Percentiles rank a stretch among this genome's conserved stretches.
These are phyloP conservation scores for Fusarium duplospermum DNA, from an alignment of 2,329 filamentous ascomycete species.

Conservation along the genomic window DNA sequence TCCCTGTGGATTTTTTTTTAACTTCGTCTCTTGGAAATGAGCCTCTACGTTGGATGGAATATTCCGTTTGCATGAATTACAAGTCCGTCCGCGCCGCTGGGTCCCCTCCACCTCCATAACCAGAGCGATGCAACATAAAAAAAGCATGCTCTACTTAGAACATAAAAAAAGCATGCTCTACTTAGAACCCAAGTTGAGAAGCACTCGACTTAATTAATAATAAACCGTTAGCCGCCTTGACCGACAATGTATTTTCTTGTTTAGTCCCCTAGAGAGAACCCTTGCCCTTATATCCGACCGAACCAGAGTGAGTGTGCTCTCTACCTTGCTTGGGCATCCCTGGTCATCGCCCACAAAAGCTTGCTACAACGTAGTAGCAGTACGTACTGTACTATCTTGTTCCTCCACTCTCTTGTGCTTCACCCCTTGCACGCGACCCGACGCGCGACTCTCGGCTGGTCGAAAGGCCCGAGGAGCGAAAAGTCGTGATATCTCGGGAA, in stretches of 20 bases:
- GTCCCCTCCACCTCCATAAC: background rate
- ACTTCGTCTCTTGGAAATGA: background rate
- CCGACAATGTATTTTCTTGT: background rate
- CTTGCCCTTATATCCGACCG: background rate
- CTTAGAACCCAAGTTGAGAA: background rate
- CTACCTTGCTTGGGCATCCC: background rate
- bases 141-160: background rate
- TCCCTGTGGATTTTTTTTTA: background rate
- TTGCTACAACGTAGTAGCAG: background rate
- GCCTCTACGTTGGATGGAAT: background rate
- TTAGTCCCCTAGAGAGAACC: background rate
- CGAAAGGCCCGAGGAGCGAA: background rate
- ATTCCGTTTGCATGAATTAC: slow-evolving; percentile 2
- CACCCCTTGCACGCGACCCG: background rate
- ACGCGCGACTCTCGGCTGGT: background rate
- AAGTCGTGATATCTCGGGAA: background rate
- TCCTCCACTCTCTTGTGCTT: background rate
- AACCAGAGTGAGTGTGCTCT: slow-evolving; percentile 3
- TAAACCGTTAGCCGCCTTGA: background rate
- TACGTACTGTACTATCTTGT: background rate
- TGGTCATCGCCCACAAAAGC: background rate
- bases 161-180: background rate
- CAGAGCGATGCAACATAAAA: background rate
- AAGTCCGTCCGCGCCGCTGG: background rate
- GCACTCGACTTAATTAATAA: background rate